Evolutionary conservation across 2,329 filamentous ascomycete genomes (phyloP).

Genomic region (Talaromyces rugulosus): DNA sequence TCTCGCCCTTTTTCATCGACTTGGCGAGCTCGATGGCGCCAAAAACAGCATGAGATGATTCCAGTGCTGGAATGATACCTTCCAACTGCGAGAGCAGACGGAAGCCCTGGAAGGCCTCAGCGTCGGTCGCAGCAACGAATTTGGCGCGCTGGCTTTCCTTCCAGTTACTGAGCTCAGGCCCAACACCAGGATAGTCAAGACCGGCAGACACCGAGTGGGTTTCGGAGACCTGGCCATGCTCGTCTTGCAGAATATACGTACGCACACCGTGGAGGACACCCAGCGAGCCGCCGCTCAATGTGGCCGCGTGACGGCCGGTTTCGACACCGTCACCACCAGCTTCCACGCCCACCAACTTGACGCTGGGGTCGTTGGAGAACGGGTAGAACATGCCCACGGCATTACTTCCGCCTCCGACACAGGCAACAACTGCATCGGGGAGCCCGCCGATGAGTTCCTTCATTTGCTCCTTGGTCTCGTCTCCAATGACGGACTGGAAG

Average conservation of each 20-base stretch:
- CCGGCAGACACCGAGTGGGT: conserved; percentile 97
- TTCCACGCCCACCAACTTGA: conserved; percentile 90
- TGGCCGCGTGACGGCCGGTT: conserved; percentile 80
- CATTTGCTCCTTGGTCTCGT: conserved; percentile 93
- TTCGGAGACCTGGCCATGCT: conserved; percentile 87
- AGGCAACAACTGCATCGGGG: conserved; percentile 92
- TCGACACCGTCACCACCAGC: conserved; percentile 91
- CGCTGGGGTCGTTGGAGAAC: conserved; percentile 77
- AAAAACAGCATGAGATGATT: conserved; percentile 88
- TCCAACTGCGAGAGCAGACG: conserved; percentile 78
- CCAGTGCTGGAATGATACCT: conserved; percentile 93
- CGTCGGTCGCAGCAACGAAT: conserved; percentile 88
- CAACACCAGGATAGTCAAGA: conserved; percentile 94
- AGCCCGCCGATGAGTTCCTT: conserved; percentile 77
- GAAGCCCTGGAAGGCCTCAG: conserved; percentile 85
- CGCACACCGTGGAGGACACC: conserved; percentile 94
- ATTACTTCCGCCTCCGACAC: conserved; percentile 92
- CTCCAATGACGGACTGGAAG: conserved; percentile 94
- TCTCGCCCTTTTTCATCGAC: conserved; percentile 81
- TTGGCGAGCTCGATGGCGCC: conserved; percentile 88
- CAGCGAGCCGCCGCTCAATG: conserved; percentile 78
- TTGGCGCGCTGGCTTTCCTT: conserved; percentile 84
- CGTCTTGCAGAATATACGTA: conserved; percentile 91
- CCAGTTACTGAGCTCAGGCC: conserved; percentile 86
- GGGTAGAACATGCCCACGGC: conserved; percentile 98